Percentiles rank a stretch among this genome's conserved stretches.
Evolutionary conservation across 1,284 basidiomycete genomes (phyloP).

Genomic region (Xerocomus nothofagi): DNA sequence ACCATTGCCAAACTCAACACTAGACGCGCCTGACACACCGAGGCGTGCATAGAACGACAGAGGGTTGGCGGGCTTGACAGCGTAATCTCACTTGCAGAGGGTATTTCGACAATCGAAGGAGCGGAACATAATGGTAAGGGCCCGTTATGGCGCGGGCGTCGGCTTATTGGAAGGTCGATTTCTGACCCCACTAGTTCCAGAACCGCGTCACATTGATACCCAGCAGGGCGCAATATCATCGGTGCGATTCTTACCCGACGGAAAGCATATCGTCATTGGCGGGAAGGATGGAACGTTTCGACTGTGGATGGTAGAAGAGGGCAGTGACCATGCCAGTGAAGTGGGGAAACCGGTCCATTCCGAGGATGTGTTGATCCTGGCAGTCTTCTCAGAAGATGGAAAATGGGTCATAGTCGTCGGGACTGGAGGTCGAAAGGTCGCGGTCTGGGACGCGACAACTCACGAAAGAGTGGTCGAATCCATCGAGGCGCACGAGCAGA

Average conservation of each 20-base stretch:
- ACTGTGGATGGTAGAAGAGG: conserved; percentile 7
- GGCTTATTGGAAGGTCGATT: not conserved
- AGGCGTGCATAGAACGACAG: conserved; percentile 4
- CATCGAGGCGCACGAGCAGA: conserved; percentile 13
- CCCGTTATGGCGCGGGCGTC: too few species aligned
- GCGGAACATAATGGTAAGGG: conserved; percentile 1
- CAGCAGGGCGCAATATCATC: conserved; percentile 8
- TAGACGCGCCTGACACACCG: not conserved
- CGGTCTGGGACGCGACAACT: conserved; percentile 12
- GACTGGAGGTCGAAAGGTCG: conserved; percentile 4
- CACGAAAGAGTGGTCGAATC: conserved; percentile 9
- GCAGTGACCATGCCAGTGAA: not conserved
- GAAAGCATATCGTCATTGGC: conserved; percentile 5
- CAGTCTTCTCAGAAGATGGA: conserved; percentile 19
- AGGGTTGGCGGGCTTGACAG: not conserved
- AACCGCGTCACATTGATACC: conserved; percentile 1
- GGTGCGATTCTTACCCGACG: conserved; percentile 15
- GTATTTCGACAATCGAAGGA: not conserved
- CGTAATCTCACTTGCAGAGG: not conserved
- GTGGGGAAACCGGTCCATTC: not conserved
- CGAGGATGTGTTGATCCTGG: not conserved
- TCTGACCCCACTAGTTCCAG: conserved; percentile 5
- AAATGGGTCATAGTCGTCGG: conserved; percentile 15
- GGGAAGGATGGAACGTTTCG: conserved; percentile 10
- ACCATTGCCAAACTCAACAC: not conserved